These are phyloP conservation scores for Pythium grandisporangium DNA, from an alignment of 352 stramenopile genomes.

Conservation along the genomic window DNA sequence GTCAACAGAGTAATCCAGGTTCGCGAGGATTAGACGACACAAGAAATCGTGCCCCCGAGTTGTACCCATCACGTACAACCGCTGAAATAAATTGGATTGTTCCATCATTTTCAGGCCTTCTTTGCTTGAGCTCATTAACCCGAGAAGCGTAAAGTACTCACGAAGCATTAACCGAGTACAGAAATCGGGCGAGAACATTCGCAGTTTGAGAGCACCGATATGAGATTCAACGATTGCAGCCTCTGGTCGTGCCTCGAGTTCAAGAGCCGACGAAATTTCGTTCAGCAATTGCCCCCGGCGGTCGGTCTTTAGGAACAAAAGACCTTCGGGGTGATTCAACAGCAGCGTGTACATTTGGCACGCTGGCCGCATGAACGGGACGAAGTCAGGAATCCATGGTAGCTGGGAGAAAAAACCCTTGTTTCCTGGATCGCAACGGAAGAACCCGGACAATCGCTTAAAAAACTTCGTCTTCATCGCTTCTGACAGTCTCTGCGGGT, in stretches of 20 bases:
- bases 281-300: conserved; percentile 74
- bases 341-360: conserved; percentile 87
- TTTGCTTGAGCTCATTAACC: conserved; percentile 85
- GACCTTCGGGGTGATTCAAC: conserved; percentile 77
- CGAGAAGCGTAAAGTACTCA: conserved; percentile 84
- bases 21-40: conserved; percentile 81
- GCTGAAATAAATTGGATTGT: conserved; percentile 84
- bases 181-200: conserved; percentile 85
- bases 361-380: conserved; percentile 79
- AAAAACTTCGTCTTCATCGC: conserved; percentile 92
- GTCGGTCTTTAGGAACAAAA: conserved; percentile 85
- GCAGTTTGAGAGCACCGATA: conserved; percentile 76
- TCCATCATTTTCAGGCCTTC: conserved; percentile 89
- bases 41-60: conserved; percentile 85
- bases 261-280: conserved; percentile 77
- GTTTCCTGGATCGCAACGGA: conserved; percentile 83
- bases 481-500: conserved; percentile 78
- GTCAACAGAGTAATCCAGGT: conserved; percentile 84
- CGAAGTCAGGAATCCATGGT: conserved; percentile 85
- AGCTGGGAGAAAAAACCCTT: conserved; percentile 87
- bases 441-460: conserved; percentile 85
- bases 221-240: conserved; percentile 84
- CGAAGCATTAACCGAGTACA: conserved; percentile 81
- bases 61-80: conserved; percentile 80
- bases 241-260: conserved; percentile 77